Evolutionary conservation across 2,329 filamentous ascomycete species (phyloP), one percentile per base, ranked within the genome.

Genomic region (Fusarium sp.): DNA sequence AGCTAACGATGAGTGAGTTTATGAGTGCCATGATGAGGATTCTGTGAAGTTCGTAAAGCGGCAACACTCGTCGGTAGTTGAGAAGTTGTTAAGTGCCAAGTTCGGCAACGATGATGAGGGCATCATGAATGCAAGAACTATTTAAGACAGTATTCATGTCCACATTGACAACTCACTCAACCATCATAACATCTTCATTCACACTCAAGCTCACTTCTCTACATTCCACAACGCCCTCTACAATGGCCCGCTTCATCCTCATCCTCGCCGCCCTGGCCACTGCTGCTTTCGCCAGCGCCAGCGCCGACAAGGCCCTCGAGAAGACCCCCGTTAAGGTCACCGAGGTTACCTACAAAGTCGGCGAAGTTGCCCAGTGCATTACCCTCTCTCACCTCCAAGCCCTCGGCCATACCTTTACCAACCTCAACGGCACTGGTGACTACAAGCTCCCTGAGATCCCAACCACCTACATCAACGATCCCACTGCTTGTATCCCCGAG

Each of bases 311-410:
- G 24, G 35, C 51, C 11, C 24, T 55, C 4, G 24, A 55, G 13
- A 39, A 55, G 6, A 31, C 24, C 35, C 26, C 51, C 14, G 18
- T 28, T 20, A 31, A 58, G 28, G 31, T 35, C 31, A 36, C 28
- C 15, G 55, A 56, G 13, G 63, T 72, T 5, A 44, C 59, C 13
- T 72, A 51, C 47, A 60, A 49, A 2, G 35, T 31, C 11, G 68
- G 68, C 44, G 41, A 57, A 7, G 28, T 35, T 10, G 61, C 63
- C 6, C 45, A 56, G 4, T 73, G 70, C 36, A 48, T 72, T 42
- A 72, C 39, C 33, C 48, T 65, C 42, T 61, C 68, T 8, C 70
- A 73, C 13, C 45, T 73, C 33, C 70, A 73, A 5, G 70, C 70
- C 8, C 68, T 73, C 5, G 54, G 68, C 24, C 59, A 69, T 20